Base-by-base conservation (phyloP, 768 basidiomycete genomes). In the Collybiopsis luxurians region DNA sequence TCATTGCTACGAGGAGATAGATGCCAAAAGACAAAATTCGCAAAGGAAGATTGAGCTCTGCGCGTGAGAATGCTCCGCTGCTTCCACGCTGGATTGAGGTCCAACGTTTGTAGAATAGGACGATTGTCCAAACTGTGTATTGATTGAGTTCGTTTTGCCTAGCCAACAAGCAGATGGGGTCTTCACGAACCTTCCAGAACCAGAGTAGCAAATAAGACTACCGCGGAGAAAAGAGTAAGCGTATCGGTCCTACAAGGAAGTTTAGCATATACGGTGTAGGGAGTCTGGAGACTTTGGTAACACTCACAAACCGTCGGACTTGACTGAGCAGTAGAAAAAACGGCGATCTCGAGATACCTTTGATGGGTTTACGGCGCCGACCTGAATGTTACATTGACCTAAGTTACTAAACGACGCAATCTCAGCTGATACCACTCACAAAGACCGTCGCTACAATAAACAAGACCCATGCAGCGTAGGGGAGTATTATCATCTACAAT, bases 301-400 rank as follows among this genome's bases (percentile, higher is more conserved):
- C 19, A 63, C 74, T 60, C 60, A 79, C 78, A 80, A 61, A 6
- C 66, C 55, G 2, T 61, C 30, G 10, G 64, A 71, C 13, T 76
- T 59, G 6, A 81, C 69, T 3, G 79, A 81, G 60, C 80, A 82
- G 62, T 81, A 81, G 61, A 82, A 80, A 59, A 78, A 79, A 4
- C 79, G 76, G 26, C 79, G 73, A 60, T 68, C 71, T n/a, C 79
- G 76, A 21, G 76, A 76, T 15, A 81, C 69, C 1, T 61, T 65
- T 1, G 53, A 49, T 11, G 75, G 74, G 49, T 76, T 63, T 9
- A 56, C 61, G 1, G 73, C 70, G 1, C 79, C 79, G 53, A 78
- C 63, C 76, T 80, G 50, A 36, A 12, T 47, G 19, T 3, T 26
- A 46, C 31, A 11, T 34, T 17, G 30, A 56, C 26, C 26, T 10